Evolutionary conservation across 2,329 filamentous ascomycete species (phyloP).

Genomic region (Nemania sp.): DNA sequence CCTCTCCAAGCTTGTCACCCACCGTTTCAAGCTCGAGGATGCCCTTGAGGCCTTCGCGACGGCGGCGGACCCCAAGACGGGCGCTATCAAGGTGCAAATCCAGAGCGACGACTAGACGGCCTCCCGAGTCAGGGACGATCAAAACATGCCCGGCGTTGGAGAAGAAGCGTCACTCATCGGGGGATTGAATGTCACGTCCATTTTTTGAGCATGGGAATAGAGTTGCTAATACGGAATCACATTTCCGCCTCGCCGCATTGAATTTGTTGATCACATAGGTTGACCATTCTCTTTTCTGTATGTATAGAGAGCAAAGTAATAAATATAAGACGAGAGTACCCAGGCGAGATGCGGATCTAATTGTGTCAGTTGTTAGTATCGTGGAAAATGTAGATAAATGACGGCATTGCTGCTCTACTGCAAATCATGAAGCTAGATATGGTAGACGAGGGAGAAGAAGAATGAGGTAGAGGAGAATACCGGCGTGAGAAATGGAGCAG

Average conservation of each 20-base stretch:
- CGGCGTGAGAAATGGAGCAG: too few relatives aligned
- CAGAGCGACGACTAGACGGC: conserved; percentile 63
- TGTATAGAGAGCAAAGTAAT: conserved; percentile 24
- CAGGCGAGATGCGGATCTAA: not conserved
- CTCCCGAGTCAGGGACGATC: not conserved
- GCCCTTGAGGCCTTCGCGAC: conserved; percentile 89
- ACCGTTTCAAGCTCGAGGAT: conserved; percentile 84
- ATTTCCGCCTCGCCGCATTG: conserved; percentile 10
- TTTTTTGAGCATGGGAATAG: conserved; percentile 11
- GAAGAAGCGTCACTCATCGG: not conserved
- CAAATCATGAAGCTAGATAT: too few relatives aligned
- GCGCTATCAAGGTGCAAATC: conserved; percentile 98
- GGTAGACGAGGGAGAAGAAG: too few relatives aligned
- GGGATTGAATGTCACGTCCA: not conserved
- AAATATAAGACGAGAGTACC: not conserved
- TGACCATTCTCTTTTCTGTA: conserved; percentile 17
- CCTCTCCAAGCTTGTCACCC: conserved; percentile 81
- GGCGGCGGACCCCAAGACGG: conserved; percentile 83
- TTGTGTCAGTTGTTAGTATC: not conserved
- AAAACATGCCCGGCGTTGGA: not conserved
- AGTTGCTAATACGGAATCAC: conserved; percentile 6
- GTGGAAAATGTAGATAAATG: not conserved
- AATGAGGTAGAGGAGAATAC: too few relatives aligned
- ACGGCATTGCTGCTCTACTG: not conserved
- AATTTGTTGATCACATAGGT: conserved; percentile 15